Conservation (phyloP, 345 rosid genomes). For the Eucalyptus rudis region DNA sequence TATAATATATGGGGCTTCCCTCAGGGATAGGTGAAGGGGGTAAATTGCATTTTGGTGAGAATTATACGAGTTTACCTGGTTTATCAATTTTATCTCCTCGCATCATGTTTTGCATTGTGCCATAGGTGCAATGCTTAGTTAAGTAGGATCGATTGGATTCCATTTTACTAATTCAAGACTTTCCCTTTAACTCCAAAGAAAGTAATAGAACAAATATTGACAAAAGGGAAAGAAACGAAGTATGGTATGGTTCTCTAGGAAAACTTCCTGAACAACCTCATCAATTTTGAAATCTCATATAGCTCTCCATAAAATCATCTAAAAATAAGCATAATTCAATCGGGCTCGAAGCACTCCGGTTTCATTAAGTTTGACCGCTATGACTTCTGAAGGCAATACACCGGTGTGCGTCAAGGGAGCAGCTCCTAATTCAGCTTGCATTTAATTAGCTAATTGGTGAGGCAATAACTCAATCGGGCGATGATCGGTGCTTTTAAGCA, state of each 20-base stretch:
- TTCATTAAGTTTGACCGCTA: neutral
- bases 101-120: neutral
- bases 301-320: neutral
- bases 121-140: neutral
- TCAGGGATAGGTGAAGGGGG: too few relatives aligned
- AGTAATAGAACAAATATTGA: neutral
- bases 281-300: neutral
- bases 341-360: neutral
- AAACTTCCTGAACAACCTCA: neutral
- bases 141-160: neutral
- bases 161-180: neutral
- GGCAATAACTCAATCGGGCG: rapidly evolving
- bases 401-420: rapidly evolving
- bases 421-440: rapidly evolving
- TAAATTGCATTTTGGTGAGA: neutral
- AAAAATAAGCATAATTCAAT: neutral
- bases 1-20: neutral
- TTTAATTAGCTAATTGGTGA: neutral
- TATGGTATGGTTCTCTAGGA: neutral
- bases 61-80: neutral
- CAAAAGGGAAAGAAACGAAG: neutral
- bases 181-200: neutral
- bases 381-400: neutral
- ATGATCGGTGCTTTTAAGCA: neutral
- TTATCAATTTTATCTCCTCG: rapidly evolving